These are phyloP conservation scores for Athelia psychrophila DNA, from an alignment of 1,284 basidiomycete genomes.

Conservation along the genomic window DNA sequence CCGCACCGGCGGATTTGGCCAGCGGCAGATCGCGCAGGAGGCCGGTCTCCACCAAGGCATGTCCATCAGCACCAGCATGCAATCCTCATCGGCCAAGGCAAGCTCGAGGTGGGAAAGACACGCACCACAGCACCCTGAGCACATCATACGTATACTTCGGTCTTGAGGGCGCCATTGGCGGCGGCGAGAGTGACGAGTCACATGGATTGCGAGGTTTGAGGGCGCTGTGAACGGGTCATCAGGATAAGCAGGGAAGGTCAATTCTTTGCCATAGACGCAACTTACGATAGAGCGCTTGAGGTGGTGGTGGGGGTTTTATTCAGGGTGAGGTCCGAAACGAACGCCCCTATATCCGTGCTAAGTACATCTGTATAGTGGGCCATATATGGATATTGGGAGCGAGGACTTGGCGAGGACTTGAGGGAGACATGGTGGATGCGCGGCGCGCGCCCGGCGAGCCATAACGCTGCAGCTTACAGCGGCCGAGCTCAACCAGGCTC, in stretches of 20 bases:
- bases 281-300: conserved; percentile 80
- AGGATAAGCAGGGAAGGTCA: conserved; percentile 6
- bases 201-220: conserved; percentile 84
- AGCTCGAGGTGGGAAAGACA: conserved; percentile 12
- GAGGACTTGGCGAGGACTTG: conserved; percentile 85
- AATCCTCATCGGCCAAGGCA: conserved; percentile 1
- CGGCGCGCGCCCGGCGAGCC: conserved; percentile 71
- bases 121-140: conserved; percentile 71
- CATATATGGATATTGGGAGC: conserved; percentile 91
- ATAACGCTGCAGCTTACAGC: too few relatives aligned
- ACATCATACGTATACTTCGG: conserved; percentile 83
- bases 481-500: too few relatives aligned
- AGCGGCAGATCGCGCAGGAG: conserved; percentile 78
- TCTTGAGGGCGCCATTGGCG: conserved; percentile 23
- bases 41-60: conserved; percentile 83
- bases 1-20: conserved; percentile 81
- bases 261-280: conserved; percentile 14
- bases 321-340: too few relatives aligned
- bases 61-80: background rate
- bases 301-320: too few relatives aligned
- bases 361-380: too few relatives aligned
- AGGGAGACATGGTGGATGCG: conserved; percentile 73
- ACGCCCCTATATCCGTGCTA: too few relatives aligned
- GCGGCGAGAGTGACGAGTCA: conserved; percentile 39
- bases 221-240: too few relatives aligned